Evolutionary conservation across 352 stramenopile species (phyloP), one percentile per base, ranked within the genome.

Genomic region (Plasmopara viticola): DNA sequence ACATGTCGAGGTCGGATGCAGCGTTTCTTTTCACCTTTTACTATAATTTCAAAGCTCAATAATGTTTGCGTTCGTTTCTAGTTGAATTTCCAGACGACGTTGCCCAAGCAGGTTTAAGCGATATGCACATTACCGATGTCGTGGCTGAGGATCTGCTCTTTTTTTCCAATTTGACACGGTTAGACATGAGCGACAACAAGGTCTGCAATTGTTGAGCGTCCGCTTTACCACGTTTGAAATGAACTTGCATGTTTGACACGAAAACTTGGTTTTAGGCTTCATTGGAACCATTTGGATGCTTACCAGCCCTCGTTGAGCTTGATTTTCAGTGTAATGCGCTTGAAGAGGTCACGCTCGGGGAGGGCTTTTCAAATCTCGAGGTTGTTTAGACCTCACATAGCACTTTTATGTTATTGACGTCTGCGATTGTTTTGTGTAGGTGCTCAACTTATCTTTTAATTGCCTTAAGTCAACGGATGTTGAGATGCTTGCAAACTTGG

Each of bases 181-280:
- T 90, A 25, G 81, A 92, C 45, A 86, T 92, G 66, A 90, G 81
- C 53, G 81, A 92, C 64, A 92, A 92, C 46, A 74, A 92, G 65
- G 74, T 86, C 41, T 14, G 8, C 17, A 13, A 46, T 15, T 18
- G 20, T 33, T 18, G 5, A 37, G 25, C 2, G 5, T 20, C 9
- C 1, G 37, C n/a, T n/a, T 9, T 31, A 7, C 5, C 13, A 30
- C 31, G 13, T 25, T 55, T 13, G 34, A 48, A 0, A 14, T n/a
- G 12, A 28, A 31, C 42, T 6, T 43, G 13, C 20, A 25, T 25
- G 38, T 43, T 43, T 17, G 10, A 33, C 28, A 48, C 18, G 18
- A 1, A 9, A n/a, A 2, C 50, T 40, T 44, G 43, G 13, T 1
- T 48, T 6, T 28, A 86, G 66, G 72, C 70, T 0, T 67, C 74